Base-by-base conservation (phyloP, 106 monocot species). In the Dioscorea zingiberensis region DNA sequence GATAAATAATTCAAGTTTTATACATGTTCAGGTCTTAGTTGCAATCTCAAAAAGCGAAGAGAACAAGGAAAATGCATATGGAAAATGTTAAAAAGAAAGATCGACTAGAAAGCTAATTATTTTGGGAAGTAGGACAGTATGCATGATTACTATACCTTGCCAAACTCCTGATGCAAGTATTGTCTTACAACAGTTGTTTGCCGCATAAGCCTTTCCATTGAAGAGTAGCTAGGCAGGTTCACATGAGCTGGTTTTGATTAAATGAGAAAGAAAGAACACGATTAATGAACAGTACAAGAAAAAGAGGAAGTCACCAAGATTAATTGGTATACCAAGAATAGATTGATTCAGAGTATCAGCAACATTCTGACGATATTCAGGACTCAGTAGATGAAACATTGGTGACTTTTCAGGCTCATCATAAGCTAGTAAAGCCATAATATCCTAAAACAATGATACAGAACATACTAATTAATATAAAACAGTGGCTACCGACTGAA, bases 381-480 rank as follows among this genome's bases (percentile, higher is more conserved):
- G 67, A 72, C 86, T 84, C 26, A 97, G 72, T 65, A 97, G 71
- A 81, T 92, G 79, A 70, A 92, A 97, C 85, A 92, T 86, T 15
- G 97, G 97, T 51, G 92, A 97, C 48, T 81, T 92, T 72, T 92
- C 97, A 14, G 97, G 92, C 70, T 89, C 92, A 59, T 88, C 83
- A 55, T 89, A 98, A 27, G 92, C 97, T 56, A 92, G 77, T 44
- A 98, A 77, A 49, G 86, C 88, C 83, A 92, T 84, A 58, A 92
- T 76, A 62, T 92, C 97, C 92, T 95, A 56, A 65, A 22, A 27
- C 13, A 38, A 55, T 47, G 49, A 28, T n/a, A 68, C 17, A 51
- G 21, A 9, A 62, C 15, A 8, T 24, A 25, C 21, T 45, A 24
- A 22, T 12, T 21, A 0, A 38, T 38, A 38, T 6, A 38, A 38